Percentiles rank a stretch among this genome's conserved stretches.
Conservation (phyloP, 1,284 basidiomycete species). For the Sphaerobolus stellatus region DNA sequence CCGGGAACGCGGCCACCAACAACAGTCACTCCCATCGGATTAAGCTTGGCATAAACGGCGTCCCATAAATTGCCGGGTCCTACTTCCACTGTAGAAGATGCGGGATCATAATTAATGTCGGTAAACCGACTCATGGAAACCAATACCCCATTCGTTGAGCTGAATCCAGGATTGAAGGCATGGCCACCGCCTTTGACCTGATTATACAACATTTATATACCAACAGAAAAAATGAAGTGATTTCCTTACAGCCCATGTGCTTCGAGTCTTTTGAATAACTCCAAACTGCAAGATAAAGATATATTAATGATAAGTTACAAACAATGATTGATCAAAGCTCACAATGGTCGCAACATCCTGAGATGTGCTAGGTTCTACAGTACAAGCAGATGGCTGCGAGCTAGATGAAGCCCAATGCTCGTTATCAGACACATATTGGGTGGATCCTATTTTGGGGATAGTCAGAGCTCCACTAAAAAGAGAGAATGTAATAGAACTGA, state of each 20-base stretch:
- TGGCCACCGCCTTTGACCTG: slow-evolving; percentile 25
- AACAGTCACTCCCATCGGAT: slow-evolving; percentile 17
- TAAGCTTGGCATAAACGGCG: slow-evolving; percentile 22
- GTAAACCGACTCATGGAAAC: slow-evolving; percentile 24
- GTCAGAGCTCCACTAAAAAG: not conserved
- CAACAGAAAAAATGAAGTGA: not conserved
- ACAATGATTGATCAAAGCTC: no score
- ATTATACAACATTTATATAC: not conserved
- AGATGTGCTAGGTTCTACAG: not conserved
- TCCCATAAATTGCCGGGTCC: slow-evolving; percentile 24
- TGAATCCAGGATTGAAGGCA: slow-evolving; percentile 21
- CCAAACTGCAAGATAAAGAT: not conserved
- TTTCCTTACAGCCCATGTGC: not conserved
- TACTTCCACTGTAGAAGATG: slow-evolving; percentile 13
- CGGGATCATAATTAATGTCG: slow-evolving; percentile 14
- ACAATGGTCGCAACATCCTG: not conserved
- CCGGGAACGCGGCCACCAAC: slow-evolving; percentile 23
- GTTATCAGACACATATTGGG: not conserved
- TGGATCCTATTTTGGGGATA: not conserved
- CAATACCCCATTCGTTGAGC: slow-evolving; percentile 24
- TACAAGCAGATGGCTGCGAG: not conserved
- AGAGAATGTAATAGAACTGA: not conserved
- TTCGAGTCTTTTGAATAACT: no score
- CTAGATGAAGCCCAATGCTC: not conserved
- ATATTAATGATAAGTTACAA: not conserved